Conservation (phyloP, 1,284 basidiomycete species). For the Naganishia cerealis region DNA sequence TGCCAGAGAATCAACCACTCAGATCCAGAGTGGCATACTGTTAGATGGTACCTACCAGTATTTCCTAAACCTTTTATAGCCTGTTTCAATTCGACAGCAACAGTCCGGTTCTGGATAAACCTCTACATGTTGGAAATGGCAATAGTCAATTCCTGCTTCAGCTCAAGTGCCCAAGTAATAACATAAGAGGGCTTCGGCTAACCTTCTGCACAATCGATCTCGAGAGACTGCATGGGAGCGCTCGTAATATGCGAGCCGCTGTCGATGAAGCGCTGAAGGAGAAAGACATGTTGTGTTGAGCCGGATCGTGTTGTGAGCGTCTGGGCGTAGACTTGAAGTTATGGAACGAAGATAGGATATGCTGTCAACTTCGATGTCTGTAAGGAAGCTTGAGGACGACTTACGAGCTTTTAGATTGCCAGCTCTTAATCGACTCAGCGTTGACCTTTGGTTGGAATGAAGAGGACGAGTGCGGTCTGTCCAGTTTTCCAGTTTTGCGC, state of each 20-base stretch:
- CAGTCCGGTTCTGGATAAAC: conserved; percentile 25
- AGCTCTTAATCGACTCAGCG: neutral
- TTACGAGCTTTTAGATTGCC: too few species aligned
- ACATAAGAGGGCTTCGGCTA: neutral
- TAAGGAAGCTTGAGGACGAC: too few species aligned
- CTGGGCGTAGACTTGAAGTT: neutral
- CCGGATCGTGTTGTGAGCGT: neutral
- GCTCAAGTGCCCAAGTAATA: neutral
- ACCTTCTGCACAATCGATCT: conserved; percentile 2
- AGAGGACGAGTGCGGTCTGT: neutral
- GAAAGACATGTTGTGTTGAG: neutral
- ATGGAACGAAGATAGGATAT: too few species aligned
- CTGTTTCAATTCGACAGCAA: conserved; percentile 24
- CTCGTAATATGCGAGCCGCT: neutral
- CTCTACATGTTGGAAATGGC: conserved; percentile 1
- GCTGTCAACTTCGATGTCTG: too few species aligned
- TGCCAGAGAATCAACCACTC: neutral
- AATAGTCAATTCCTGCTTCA: neutral
- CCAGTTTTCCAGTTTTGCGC: conserved; percentile 7
- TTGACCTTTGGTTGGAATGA: neutral
- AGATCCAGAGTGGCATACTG: neutral
- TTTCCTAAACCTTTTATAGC: conserved; percentile 28
- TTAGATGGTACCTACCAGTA: conserved; percentile 4
- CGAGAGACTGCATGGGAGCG: neutral
- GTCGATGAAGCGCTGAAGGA: neutral